Conservation (phyloP, 1,284 basidiomycete genomes). For the Pseudozyma sp. region DNA sequence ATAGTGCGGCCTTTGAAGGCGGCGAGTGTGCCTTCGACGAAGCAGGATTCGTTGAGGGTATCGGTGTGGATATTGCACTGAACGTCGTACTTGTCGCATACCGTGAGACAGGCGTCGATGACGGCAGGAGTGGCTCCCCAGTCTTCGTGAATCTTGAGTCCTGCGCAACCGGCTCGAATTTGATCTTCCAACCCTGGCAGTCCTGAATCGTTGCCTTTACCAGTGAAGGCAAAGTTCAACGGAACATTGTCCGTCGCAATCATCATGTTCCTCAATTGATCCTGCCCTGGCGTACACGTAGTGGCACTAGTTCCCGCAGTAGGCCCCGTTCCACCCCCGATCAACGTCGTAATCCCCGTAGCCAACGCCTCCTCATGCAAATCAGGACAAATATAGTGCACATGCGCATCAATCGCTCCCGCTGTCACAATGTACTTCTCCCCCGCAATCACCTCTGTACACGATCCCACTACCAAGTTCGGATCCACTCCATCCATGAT, state of each 20-base stretch:
- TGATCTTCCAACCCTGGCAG: constrained; percentile 80
- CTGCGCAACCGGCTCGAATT: constrained; percentile 86
- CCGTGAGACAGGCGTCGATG: constrained; percentile 80
- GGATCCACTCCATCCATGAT: constrained; percentile 85
- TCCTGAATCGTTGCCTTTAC: constrained; percentile 86
- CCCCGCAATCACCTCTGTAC: constrained; percentile 81
- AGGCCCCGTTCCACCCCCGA: constrained; percentile 82
- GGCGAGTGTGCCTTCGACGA: constrained; percentile 90
- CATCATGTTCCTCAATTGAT: constrained; percentile 64
- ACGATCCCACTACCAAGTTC: constrained; percentile 72
- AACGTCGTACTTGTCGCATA: constrained; percentile 93
- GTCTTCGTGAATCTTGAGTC: constrained; percentile 96
- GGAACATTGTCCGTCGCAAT: constrained; percentile 84
- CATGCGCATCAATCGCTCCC: constrained; percentile 89
- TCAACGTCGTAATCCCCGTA: constrained; percentile 71
- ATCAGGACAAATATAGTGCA: constrained; percentile 88
- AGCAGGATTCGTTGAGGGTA: constrained; percentile 77
- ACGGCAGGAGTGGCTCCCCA: constrained; percentile 93
- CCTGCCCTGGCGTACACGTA: constrained; percentile 82
- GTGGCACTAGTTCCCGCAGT: constrained; percentile 91
- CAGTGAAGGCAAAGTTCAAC: constrained; percentile 89
- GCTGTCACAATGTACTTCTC: constrained; percentile 94
- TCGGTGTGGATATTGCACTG: constrained; percentile 99
- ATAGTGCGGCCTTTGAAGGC: constrained; percentile 93
- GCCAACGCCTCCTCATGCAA: constrained; percentile 76